A percentile compares a stretch with the other conserved stretches of the same genome.
phyloP scores from a whole-genome alignment of 306 rosid genomes.

The Vigna radiata region DNA sequence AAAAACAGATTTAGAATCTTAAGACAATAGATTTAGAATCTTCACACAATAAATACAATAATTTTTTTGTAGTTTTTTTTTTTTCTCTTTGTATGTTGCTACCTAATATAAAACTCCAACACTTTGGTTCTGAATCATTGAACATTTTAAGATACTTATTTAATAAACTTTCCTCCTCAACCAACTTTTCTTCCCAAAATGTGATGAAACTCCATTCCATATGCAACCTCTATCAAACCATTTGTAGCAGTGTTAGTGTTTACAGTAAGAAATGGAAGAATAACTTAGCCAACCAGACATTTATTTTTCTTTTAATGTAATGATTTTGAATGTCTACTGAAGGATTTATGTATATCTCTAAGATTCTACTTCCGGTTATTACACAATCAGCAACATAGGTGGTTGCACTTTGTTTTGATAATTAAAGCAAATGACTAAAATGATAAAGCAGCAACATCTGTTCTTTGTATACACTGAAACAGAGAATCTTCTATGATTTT shows the following conservation, averaged over 20 bases:
- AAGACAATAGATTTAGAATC: no score
- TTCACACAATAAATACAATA: no score
- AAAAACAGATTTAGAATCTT: no score
- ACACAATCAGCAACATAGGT: not conserved
- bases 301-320: not conserved
- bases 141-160: no score
- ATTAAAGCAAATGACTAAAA: not conserved
- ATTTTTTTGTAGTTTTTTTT: no score
- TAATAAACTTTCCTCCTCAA: no score
- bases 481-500: constrained; percentile 36
- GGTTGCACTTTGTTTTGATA: constrained; percentile 21
- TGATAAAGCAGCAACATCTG: not conserved
- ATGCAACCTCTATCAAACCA: no score
- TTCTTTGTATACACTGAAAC: constrained; percentile 3
- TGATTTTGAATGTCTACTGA: not conserved
- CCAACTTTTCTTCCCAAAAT: no score
- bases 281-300: not conserved
- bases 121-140: no score
- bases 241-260: not conserved
- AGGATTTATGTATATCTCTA: not conserved
- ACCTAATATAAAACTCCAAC: no score
- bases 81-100: no score
- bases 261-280: not conserved
- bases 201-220: no score
- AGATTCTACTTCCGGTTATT: constrained; percentile 24